A percentile compares a stretch with the other conserved stretches of the same genome.
Evolutionary conservation across 1,139 yeast species (phyloP).

Genomic region (Yamadazyma mexicana): DNA sequence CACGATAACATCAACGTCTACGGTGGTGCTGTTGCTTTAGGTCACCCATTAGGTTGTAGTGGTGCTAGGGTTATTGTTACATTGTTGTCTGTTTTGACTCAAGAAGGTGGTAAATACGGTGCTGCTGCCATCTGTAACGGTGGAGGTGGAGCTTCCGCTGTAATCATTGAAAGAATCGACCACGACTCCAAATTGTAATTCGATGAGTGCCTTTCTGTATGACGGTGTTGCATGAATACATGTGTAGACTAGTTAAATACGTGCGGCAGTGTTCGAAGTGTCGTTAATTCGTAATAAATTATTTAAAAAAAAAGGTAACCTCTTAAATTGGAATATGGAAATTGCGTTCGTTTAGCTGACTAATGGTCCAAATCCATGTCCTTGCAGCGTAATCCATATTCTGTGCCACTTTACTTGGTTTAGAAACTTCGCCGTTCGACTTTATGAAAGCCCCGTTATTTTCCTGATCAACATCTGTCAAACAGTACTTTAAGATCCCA

Average conservation of each 20-base stretch:
- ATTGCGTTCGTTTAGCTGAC: constrained; percentile 54
- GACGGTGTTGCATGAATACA: not conserved
- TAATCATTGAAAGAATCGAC: constrained; percentile 31
- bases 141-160: constrained; percentile 92
- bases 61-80: constrained; percentile 96
- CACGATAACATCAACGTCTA: constrained; percentile 80
- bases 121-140: constrained; percentile 97
- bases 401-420: constrained; percentile 59
- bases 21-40: constrained; percentile 98
- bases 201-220: not conserved
- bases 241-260: not conserved
- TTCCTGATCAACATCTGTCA: constrained; percentile 47
- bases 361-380: constrained; percentile 85
- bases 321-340: constrained; percentile 23
- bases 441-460: constrained; percentile 72
- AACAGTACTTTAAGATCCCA: constrained; percentile 64
- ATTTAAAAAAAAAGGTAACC: not conserved
- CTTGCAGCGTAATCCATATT: constrained; percentile 64
- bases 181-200: constrained; percentile 25
- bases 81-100: constrained; percentile 68
- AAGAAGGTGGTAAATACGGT: constrained; percentile 87
- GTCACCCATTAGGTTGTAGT: constrained; percentile 96
- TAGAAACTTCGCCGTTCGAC: constrained; percentile 55
- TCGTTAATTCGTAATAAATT: not conserved
- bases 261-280: no score